phyloP scores from a whole-genome alignment of 805 yeast genomes.

The Ogataea nitratoaversa region DNA sequence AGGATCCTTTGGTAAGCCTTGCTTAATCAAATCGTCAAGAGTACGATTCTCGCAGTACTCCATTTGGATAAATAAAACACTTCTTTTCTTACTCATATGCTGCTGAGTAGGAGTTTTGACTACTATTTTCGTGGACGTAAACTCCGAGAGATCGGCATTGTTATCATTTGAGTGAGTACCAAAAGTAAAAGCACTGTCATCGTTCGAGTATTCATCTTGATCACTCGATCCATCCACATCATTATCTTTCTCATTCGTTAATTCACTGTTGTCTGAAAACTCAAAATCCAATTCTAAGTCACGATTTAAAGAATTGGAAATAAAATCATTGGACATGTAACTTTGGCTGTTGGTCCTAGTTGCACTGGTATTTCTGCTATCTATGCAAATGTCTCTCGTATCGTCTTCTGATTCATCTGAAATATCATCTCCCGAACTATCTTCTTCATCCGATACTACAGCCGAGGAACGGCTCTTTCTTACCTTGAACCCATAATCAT shows the following conservation, averaged over 20 bases:
- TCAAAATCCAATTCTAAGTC: conserved; percentile 53
- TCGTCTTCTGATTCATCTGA: conserved; percentile 33
- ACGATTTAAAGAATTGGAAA: conserved; percentile 51
- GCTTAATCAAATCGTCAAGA: conserved; percentile 72
- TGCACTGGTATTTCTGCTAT: conserved; percentile 16
- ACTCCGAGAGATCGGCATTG: background rate
- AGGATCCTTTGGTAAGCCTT: conserved; percentile 63
- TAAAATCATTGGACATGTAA: conserved; percentile 51
- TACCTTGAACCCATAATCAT: conserved; percentile 35
- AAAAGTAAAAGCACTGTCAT: conserved; percentile 25
- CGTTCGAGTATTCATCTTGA: conserved; percentile 10
- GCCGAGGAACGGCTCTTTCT: conserved; percentile 22
- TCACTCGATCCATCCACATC: conserved; percentile 19
- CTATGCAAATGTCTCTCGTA: conserved; percentile 11
- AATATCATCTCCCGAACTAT: conserved; percentile 24
- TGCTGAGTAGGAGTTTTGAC: conserved; percentile 7
- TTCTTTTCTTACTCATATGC: conserved; percentile 36
- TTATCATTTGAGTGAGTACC: conserved; percentile 15
- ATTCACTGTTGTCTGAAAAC: conserved; percentile 33
- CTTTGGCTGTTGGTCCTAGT: conserved; percentile 32
- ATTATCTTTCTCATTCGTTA: conserved; percentile 17
- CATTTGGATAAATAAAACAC: conserved; percentile 93
- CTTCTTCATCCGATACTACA: conserved; percentile 22
- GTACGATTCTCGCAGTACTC: conserved; percentile 97
- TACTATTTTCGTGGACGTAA: conserved; percentile 2